phyloP scores from a whole-genome alignment of 305 asterid species.

The Solanum hybrid region DNA sequence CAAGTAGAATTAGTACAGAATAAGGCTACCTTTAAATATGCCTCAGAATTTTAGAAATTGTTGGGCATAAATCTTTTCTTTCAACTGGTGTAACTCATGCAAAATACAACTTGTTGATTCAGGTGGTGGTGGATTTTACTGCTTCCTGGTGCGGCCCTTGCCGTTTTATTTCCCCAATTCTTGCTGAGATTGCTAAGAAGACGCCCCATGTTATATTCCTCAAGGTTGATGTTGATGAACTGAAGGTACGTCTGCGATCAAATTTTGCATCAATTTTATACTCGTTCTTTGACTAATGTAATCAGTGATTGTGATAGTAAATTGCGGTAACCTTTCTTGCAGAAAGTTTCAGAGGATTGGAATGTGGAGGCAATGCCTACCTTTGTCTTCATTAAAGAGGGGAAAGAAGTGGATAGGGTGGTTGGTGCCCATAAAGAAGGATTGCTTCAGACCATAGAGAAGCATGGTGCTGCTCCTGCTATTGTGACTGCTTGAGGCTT shows the following conservation, averaged over 20 bases:
- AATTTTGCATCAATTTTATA: background rate
- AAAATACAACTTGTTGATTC: background rate
- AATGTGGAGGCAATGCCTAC: slow-evolving; percentile 61
- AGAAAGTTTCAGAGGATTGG: slow-evolving; percentile 38
- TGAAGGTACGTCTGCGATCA: slow-evolving; percentile 29
- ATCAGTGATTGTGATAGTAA: background rate
- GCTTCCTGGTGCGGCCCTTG: slow-evolving; percentile 89
- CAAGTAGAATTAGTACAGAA: background rate
- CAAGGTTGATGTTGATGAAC: slow-evolving; percentile 89
- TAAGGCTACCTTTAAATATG: background rate
- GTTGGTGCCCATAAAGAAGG: slow-evolving; percentile 57
- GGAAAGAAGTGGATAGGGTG: slow-evolving; percentile 34
- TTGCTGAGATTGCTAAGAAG: slow-evolving; percentile 69
- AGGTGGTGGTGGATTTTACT: slow-evolving; percentile 77
- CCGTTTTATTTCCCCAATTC: slow-evolving; percentile 62
- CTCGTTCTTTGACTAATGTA: background rate
- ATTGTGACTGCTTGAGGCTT: slow-evolving; percentile 8
- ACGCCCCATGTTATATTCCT: slow-evolving; percentile 40
- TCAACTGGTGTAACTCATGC: background rate
- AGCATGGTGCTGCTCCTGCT: slow-evolving; percentile 22
- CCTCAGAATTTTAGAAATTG: background rate
- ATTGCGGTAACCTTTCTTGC: background rate
- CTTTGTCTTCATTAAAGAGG: slow-evolving; percentile 46
- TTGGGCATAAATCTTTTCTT: background rate
- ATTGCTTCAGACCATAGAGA: slow-evolving; percentile 11